Evolutionary conservation across 2,329 filamentous ascomycete species (phyloP).

Genomic region (Aspergillus neotritici): DNA sequence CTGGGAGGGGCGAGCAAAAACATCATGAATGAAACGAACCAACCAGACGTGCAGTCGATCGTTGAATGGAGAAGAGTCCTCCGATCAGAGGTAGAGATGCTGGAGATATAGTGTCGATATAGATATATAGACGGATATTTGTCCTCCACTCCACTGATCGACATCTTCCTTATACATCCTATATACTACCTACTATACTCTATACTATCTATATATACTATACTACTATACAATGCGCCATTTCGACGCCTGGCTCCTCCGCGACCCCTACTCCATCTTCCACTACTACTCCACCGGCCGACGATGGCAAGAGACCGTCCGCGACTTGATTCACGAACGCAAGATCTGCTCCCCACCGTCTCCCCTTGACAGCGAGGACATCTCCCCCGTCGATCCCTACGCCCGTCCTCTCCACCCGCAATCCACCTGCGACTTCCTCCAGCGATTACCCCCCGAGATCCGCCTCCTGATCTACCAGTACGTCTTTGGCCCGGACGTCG

Average conservation of each 20-base stretch:
- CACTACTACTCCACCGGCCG: conserved; percentile 34
- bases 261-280: conserved; percentile 36
- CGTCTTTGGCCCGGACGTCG: conserved; percentile 28
- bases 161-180: no score
- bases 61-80: not conserved
- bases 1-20: no score
- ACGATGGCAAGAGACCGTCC: conserved; percentile 32
- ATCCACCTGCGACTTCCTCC: conserved; percentile 17
- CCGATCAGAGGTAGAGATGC: not conserved
- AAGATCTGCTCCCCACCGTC: conserved; percentile 28
- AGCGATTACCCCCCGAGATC: conserved; percentile 31
- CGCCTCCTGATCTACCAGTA: conserved; percentile 35
- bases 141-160: not conserved
- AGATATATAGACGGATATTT: no score
- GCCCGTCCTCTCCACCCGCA: conserved; percentile 16
- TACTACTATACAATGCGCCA: conserved; percentile 26
- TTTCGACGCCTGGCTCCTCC: conserved; percentile 36
- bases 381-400: conserved; percentile 13
- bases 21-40: no score
- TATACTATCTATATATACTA: not conserved
- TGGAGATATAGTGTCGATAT: not conserved
- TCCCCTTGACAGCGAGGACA: not conserved
- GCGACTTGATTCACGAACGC: conserved; percentile 31
- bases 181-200: no score
- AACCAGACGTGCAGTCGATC: not conserved